These are phyloP conservation scores for Myriosclerotinia curreyana DNA, from an alignment of 2,329 filamentous ascomycete species.

Conservation along the genomic window DNA sequence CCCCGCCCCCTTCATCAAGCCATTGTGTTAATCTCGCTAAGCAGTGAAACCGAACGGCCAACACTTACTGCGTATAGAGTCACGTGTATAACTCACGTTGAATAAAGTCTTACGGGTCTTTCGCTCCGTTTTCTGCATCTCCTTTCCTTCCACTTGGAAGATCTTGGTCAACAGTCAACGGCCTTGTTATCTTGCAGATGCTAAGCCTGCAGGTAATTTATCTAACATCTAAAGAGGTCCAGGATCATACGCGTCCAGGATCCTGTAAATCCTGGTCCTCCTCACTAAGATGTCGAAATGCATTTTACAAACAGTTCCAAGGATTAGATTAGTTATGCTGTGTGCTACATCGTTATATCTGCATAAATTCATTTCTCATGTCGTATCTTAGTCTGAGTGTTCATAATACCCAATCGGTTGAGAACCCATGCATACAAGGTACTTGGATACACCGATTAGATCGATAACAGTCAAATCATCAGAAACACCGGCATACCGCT, in stretches of 20 bases:
- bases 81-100: slow-evolving; percentile 2
- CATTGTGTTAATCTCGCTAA: neutral
- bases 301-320: slow-evolving; percentile 6
- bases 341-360: neutral
- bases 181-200: neutral
- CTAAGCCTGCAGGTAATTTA: neutral
- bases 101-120: neutral
- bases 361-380: slow-evolving; percentile 20
- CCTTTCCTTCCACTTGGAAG: neutral
- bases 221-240: neutral
- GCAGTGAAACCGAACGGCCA: neutral
- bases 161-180: neutral
- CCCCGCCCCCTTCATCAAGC: slow-evolving; percentile 3
- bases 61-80: neutral
- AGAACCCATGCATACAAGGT: slow-evolving; percentile 31
- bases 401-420: slow-evolving; percentile 28
- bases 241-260: neutral
- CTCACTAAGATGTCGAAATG: neutral
- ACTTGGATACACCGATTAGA: slow-evolving; percentile 31
- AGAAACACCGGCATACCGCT: slow-evolving; percentile 27
- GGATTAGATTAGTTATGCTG: slow-evolving; percentile 9
- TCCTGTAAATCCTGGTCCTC: neutral
- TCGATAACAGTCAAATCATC: slow-evolving; percentile 29
- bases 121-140: neutral
- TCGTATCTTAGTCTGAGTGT: slow-evolving; percentile 25